Conservation (phyloP, 139 green algal genomes). For the Auxenochlorella pyrenoidosa region DNA sequence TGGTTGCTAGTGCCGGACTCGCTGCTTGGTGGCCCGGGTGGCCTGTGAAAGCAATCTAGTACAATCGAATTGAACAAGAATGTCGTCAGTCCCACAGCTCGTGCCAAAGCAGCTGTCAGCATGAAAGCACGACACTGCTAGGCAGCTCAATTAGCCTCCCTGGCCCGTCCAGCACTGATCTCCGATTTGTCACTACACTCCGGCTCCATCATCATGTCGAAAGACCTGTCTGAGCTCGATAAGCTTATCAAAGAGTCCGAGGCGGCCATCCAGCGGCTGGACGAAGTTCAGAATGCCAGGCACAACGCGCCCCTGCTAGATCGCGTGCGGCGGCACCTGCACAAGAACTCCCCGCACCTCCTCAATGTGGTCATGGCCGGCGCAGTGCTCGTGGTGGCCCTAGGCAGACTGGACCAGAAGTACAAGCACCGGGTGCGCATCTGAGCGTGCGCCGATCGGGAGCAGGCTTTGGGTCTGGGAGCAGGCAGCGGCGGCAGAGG, state of each 20-base stretch:
- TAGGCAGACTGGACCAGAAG: constrained; percentile 50
- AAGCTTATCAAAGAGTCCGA: constrained; percentile 45
- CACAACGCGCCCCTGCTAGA: neutral
- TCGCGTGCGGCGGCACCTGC: constrained; percentile 42
- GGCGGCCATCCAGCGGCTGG: constrained; percentile 51
- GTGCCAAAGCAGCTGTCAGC: too few relatives aligned
- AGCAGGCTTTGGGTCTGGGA: neutral
- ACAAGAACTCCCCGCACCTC: constrained; percentile 34
- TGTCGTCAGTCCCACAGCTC: too few relatives aligned
- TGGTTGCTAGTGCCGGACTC: too few relatives aligned
- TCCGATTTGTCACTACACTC: too few relatives aligned
- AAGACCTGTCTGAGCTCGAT: constrained; percentile 33
- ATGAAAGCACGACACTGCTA: too few relatives aligned
- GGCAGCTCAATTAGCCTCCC: neutral
- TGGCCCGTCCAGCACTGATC: too few relatives aligned
- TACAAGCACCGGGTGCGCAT: constrained; percentile 22
- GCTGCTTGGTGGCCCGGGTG: too few relatives aligned
- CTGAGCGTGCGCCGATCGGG: too few relatives aligned
- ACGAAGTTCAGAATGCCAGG: constrained; percentile 30
- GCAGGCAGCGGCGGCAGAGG: neutral
- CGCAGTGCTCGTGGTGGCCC: constrained; percentile 52
- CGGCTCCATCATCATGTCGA: neutral
- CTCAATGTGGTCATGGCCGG: constrained; percentile 49
- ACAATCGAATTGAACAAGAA: too few relatives aligned
- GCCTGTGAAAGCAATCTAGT: too few relatives aligned